phyloP scores from a whole-genome alignment of 1,139 yeast species.

The Candida pseudoviswanathii region DNA sequence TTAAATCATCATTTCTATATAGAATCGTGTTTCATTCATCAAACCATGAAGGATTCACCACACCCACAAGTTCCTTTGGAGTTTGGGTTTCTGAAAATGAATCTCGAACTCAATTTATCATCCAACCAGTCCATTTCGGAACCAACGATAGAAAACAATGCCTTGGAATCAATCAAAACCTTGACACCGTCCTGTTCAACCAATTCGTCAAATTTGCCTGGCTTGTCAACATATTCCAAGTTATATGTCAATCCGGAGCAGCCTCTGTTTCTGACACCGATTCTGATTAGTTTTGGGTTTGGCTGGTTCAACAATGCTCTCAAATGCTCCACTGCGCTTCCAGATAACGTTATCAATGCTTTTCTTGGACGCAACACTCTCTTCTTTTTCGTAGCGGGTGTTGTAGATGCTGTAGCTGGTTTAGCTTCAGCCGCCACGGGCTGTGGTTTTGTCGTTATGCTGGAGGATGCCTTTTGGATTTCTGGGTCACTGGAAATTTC shows the following conservation, averaged over 20 bases:
- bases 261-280: slow-evolving; percentile 95
- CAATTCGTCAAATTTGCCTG: slow-evolving; percentile 92
- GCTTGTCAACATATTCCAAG: slow-evolving; percentile 82
- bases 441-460: slow-evolving; percentile 5
- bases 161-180: slow-evolving; percentile 92
- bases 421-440: slow-evolving; percentile 11
- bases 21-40: too few relatives aligned
- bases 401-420: slow-evolving; percentile 12
- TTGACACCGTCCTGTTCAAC: slow-evolving; percentile 92
- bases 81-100: slow-evolving; percentile 92
- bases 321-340: slow-evolving; percentile 74
- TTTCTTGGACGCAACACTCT: slow-evolving; percentile 78
- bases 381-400: slow-evolving; percentile 34
- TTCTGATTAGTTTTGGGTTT: slow-evolving; percentile 82
- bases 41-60: slow-evolving; percentile 97
- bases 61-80: slow-evolving; percentile 98
- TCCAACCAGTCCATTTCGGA: slow-evolving; percentile 99
- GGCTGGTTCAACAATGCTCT: slow-evolving; percentile 72
- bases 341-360: slow-evolving; percentile 80
- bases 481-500: slow-evolving; percentile 16
- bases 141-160: slow-evolving; percentile 92
- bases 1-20: not conserved
- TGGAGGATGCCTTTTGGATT: slow-evolving; percentile 14
- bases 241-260: slow-evolving; percentile 94
- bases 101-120: slow-evolving; percentile 84